Evolutionary conservation across 257 asterid genomes (phyloP).

Genomic region (Anisodus acutangulus): DNA sequence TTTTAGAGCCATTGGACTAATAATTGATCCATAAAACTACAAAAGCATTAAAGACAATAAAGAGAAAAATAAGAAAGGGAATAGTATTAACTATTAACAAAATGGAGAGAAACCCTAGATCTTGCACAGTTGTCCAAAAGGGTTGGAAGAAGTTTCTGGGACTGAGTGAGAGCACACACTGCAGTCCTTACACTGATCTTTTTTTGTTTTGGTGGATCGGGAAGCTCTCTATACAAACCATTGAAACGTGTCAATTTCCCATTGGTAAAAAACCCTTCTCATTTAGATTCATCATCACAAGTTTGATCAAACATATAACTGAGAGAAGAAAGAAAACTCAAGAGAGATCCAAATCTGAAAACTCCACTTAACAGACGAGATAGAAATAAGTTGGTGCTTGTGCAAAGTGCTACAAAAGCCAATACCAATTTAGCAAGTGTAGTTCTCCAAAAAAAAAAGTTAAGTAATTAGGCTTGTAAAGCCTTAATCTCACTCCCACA

Average conservation of each 20-base stretch:
- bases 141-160: slow-evolving; percentile 43
- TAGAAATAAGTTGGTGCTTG: slow-evolving; percentile 13
- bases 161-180: slow-evolving; percentile 29
- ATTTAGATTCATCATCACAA: not conserved
- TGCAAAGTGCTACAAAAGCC: slow-evolving; percentile 11
- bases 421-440: slow-evolving; percentile 19
- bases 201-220: slow-evolving; percentile 29
- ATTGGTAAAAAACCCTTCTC: slow-evolving; percentile 39
- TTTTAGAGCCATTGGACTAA: slow-evolving; percentile 38
- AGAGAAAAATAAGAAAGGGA: slow-evolving; percentile 12
- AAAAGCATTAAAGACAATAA: slow-evolving; percentile 35
- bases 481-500: not conserved
- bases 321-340: slow-evolving; percentile 1
- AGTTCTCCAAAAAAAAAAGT: not conserved
- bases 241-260: slow-evolving; percentile 60
- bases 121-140: slow-evolving; percentile 69
- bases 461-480: not conserved
- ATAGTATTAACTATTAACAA: slow-evolving; percentile 39
- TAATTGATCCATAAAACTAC: slow-evolving; percentile 6
- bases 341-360: slow-evolving; percentile 15
- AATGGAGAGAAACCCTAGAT: slow-evolving; percentile 80
- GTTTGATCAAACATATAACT: slow-evolving; percentile 25
- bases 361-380: slow-evolving; percentile 5
- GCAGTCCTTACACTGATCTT: slow-evolving; percentile 37
- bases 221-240: slow-evolving; percentile 33